Evolutionary conservation across 1,139 yeast genomes (phyloP).

Genomic region (Blastobotrys petasosporus): DNA sequence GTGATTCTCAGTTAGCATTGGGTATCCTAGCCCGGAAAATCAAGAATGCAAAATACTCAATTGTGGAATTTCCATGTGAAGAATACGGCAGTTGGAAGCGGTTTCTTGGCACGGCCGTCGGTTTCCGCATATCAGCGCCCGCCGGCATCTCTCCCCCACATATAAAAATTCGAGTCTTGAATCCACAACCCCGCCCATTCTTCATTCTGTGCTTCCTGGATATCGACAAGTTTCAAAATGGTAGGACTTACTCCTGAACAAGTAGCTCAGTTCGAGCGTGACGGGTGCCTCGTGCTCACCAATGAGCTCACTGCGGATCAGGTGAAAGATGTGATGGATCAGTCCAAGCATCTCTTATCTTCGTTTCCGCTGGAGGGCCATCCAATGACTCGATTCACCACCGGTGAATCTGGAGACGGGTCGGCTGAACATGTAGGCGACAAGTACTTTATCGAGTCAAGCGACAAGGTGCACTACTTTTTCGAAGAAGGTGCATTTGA

Average conservation of each 20-base stretch:
- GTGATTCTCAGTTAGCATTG: too few relatives aligned
- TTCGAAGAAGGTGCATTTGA: slow-evolving; percentile 66
- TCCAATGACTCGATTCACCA: slow-evolving; percentile 67
- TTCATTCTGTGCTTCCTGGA: too few relatives aligned
- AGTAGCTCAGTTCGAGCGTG: slow-evolving; percentile 38
- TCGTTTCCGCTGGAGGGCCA: slow-evolving; percentile 52
- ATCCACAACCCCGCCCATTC: too few relatives aligned
- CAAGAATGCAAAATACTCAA: too few relatives aligned
- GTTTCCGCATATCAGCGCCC: too few relatives aligned
- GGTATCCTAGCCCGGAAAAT: too few relatives aligned
- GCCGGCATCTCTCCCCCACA: too few relatives aligned
- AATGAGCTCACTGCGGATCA: slow-evolving; percentile 44
- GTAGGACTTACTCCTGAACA: slow-evolving; percentile 30
- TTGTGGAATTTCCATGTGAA: too few relatives aligned
- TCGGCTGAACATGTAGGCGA: slow-evolving; percentile 58
- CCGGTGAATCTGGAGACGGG: slow-evolving; percentile 46
- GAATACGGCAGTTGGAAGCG: too few relatives aligned
- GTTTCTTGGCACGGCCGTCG: too few relatives aligned
- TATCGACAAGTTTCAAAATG: slow-evolving; percentile 10
- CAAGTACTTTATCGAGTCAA: slow-evolving; percentile 60
- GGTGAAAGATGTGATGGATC: slow-evolving; percentile 38
- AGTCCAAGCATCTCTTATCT: slow-evolving; percentile 43
- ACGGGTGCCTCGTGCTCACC: slow-evolving; percentile 61
- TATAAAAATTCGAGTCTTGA: too few relatives aligned
- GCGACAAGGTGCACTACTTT: slow-evolving; percentile 64